These are phyloP conservation scores for Myxozyma sirexii DNA, from an alignment of 805 yeast species.

Conservation along the genomic window DNA sequence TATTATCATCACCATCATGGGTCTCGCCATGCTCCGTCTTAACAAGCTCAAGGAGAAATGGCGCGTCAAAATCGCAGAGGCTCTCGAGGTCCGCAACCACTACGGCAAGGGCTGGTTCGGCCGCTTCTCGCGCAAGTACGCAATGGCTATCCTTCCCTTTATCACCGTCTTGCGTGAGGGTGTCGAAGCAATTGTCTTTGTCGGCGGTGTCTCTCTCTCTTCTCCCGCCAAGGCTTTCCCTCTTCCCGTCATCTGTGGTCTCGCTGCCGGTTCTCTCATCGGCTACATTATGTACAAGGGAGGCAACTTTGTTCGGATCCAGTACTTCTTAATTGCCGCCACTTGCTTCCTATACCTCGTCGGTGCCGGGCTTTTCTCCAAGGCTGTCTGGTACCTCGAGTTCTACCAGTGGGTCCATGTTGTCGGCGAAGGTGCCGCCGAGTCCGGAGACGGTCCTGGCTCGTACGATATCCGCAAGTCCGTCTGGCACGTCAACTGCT, in stretches of 20 bases:
- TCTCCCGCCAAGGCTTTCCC: conserved; percentile 77
- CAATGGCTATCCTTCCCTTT: conserved; percentile 87
- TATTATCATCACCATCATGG: conserved; percentile 86
- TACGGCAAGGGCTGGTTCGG: conserved; percentile 45
- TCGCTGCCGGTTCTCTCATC: conserved; percentile 71
- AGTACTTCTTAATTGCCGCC: conserved; percentile 80
- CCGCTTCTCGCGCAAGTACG: conserved; percentile 67
- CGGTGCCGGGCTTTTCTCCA: conserved; percentile 88
- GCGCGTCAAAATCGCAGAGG: conserved; percentile 91
- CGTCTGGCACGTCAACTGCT: conserved; percentile 97
- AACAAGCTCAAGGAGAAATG: conserved; percentile 97
- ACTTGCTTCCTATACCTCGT: conserved; percentile 88
- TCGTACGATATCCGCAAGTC: conserved; percentile 77
- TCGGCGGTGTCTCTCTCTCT: conserved; percentile 89
- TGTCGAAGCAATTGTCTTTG: conserved; percentile 91
- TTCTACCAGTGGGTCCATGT: conserved; percentile 60
- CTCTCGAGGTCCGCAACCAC: conserved; percentile 51
- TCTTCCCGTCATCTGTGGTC: conserved; percentile 83
- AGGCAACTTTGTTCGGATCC: conserved; percentile 81
- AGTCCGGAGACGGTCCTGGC: conserved; percentile 91
- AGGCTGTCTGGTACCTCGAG: conserved; percentile 91
- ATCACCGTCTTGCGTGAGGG: conserved; percentile 95
- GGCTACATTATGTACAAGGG: conserved; percentile 77
- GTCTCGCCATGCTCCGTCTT: conserved; percentile 92
- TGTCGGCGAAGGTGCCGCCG: conserved; percentile 96